These are phyloP conservation scores for Erythrophleum ivorense DNA, from an alignment of 331 rosid genomes.

Conservation along the genomic window DNA sequence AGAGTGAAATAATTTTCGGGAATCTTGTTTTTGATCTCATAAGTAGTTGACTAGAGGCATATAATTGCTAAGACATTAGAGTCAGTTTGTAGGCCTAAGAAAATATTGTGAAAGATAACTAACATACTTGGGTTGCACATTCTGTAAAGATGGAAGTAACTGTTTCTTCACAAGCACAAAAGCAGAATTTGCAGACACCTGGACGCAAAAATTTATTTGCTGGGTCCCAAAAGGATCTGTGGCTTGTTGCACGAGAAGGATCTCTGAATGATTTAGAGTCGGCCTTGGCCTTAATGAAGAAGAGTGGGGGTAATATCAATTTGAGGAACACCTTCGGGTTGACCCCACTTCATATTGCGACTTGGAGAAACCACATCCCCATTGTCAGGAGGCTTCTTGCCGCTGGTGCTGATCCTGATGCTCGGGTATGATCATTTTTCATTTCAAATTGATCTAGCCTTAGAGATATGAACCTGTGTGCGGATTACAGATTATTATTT, in stretches of 20 bases:
- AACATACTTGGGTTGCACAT: constrained; percentile 28
- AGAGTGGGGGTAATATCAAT: constrained; percentile 83
- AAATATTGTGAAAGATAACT: constrained; percentile 33
- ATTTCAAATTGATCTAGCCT: constrained; percentile 23
- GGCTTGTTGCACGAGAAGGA: constrained; percentile 77
- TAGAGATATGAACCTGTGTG: constrained; percentile 2
- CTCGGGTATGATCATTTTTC: constrained; percentile 70
- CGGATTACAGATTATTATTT: constrained; percentile 3
- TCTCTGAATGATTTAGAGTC: constrained; percentile 75
- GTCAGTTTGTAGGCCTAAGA: constrained; percentile 26
- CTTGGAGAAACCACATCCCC: constrained; percentile 95
- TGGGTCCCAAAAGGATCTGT: constrained; percentile 67
- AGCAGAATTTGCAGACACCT: constrained; percentile 55
- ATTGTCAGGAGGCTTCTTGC: constrained; percentile 86
- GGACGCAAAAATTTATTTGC: constrained; percentile 51
- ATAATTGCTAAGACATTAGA: constrained; percentile 26
- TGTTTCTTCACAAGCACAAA: constrained; percentile 63
- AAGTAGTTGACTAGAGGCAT: constrained; percentile 29
- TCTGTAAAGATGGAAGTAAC: constrained; percentile 62
- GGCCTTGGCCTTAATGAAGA: constrained; percentile 69
- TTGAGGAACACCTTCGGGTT: constrained; percentile 78
- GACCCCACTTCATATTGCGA: constrained; percentile 94
- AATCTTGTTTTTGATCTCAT: constrained; percentile 37
- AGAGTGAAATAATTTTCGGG: constrained; percentile 20
- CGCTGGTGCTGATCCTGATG: constrained; percentile 98